Conservation (phyloP, 2,329 filamentous ascomycete species). For the Aspergillus cejpii region DNA sequence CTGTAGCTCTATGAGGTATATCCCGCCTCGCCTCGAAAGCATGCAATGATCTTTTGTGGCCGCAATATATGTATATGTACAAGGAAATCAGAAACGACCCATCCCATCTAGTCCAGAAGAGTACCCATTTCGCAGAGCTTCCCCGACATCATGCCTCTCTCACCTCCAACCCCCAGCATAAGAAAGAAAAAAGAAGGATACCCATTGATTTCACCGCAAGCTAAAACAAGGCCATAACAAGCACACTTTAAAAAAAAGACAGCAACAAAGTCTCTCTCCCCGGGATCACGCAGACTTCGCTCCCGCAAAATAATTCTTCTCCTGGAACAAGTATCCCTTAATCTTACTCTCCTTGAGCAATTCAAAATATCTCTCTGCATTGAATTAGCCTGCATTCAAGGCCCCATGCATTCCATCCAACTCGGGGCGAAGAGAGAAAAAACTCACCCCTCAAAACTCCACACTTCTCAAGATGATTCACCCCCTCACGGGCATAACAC, state of each 20-base stretch:
- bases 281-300: constrained; percentile 26
- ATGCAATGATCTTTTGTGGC: too few relatives aligned
- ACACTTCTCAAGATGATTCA: constrained; percentile 63
- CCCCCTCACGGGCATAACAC: constrained; percentile 59
- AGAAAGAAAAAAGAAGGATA: neutral
- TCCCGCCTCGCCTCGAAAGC: too few relatives aligned
- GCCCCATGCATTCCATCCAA: neutral
- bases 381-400: neutral
- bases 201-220: neutral
- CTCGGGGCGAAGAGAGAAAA: constrained; percentile 3
- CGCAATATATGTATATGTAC: too few relatives aligned
- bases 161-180: neutral
- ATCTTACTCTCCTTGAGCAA: constrained; percentile 57
- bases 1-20: too few relatives aligned
- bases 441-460: constrained; percentile 57
- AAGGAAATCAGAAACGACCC: too few relatives aligned
- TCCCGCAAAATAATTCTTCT: constrained; percentile 53
- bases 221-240: neutral
- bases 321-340: constrained; percentile 57
- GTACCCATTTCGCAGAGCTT: constrained; percentile 9
- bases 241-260: neutral
- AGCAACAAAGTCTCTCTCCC: constrained; percentile 4
- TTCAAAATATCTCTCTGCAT: constrained; percentile 60
- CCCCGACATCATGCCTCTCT: too few relatives aligned
- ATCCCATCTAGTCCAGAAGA: too few relatives aligned